These are phyloP conservation scores for Coniosporium tulheliwenetii DNA, from an alignment of 2,329 filamentous ascomycete species.

Conservation along the genomic window DNA sequence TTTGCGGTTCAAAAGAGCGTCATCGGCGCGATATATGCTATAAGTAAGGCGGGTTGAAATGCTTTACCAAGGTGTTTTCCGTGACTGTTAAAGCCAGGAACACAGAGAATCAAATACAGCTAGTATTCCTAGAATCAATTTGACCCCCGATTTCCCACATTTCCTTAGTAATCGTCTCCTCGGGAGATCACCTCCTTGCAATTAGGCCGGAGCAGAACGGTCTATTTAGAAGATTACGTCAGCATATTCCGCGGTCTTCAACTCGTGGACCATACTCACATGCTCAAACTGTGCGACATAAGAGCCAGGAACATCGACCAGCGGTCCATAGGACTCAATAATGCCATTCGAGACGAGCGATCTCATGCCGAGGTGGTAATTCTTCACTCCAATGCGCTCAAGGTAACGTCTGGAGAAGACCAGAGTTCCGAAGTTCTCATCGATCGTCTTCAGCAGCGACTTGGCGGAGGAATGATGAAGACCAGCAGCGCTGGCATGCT, in stretches of 20 bases:
- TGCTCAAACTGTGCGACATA: slow-evolving; percentile 52
- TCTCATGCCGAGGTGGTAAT: slow-evolving; percentile 42
- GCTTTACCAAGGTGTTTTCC: slow-evolving; percentile 2
- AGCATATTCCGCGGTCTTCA: not conserved
- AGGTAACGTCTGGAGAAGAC: slow-evolving; percentile 48
- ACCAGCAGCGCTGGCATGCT: slow-evolving; percentile 58
- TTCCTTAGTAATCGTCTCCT: slow-evolving; percentile 2
- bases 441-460: slow-evolving; percentile 40
- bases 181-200: slow-evolving; percentile 2
- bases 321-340: slow-evolving; percentile 39
- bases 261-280: slow-evolving; percentile 15
- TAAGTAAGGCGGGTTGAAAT: slow-evolving; percentile 9
- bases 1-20: slow-evolving; percentile 5
- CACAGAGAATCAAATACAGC: slow-evolving; percentile 3
- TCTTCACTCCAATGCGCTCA: slow-evolving; percentile 44
- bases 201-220: slow-evolving; percentile 22
- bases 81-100: slow-evolving; percentile 9
- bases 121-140: slow-evolving; percentile 1
- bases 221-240: slow-evolving; percentile 10
- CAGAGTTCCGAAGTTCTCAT: slow-evolving; percentile 46
- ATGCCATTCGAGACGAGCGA: slow-evolving; percentile 38
- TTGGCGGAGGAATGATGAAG: slow-evolving; percentile 50
- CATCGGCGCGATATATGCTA: slow-evolving; percentile 7
- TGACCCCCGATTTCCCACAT: slow-evolving; percentile 1
- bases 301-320: slow-evolving; percentile 42